A percentile compares a stretch with the other conserved stretches of the same genome.
These are phyloP conservation scores for Triticum turgidum DNA, from an alignment of 176 grass and related monocot genomes.

Conservation along the genomic window DNA sequence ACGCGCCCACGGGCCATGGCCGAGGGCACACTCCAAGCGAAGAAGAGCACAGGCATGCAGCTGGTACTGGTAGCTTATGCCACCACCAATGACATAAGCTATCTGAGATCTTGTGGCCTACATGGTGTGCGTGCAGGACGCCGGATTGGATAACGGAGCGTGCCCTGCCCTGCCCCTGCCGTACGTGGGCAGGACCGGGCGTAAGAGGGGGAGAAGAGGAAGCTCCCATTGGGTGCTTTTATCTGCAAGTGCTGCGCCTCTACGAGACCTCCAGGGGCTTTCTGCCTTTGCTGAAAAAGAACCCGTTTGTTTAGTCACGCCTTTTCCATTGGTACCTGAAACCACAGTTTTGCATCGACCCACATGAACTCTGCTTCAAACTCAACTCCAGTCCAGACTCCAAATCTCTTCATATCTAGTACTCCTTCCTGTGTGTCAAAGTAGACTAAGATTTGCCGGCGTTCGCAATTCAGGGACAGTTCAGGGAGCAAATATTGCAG, in stretches of 20 bases:
- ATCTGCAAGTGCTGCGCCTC: slow-evolving; percentile 31
- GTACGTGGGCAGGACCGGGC: slow-evolving; percentile 52
- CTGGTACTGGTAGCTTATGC: background rate
- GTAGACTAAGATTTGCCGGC: background rate
- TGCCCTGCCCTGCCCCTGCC: slow-evolving; percentile 15
- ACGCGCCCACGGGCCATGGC: slow-evolving; percentile 24
- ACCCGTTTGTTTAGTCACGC: background rate
- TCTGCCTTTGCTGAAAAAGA: background rate
- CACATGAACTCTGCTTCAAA: background rate
- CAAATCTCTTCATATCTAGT: background rate
- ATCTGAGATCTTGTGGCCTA: slow-evolving; percentile 36
- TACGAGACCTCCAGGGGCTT: slow-evolving; percentile 37
- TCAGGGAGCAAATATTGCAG: background rate
- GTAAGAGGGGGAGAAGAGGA: slow-evolving; percentile 60
- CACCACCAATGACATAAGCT: slow-evolving; percentile 41
- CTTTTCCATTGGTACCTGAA: slow-evolving; percentile 5
- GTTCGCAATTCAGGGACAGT: background rate
- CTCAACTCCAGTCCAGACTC: background rate
- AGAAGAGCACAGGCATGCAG: background rate
- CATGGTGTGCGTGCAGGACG: slow-evolving; percentile 24
- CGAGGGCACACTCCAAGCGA: slow-evolving; percentile 20
- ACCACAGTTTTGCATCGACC: slow-evolving; percentile 6
- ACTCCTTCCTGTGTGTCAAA: background rate
- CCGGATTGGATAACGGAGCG: slow-evolving; percentile 21
- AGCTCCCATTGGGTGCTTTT: slow-evolving; percentile 69